A percentile compares a stretch with the other conserved stretches of the same genome.
Evolutionary conservation across 768 basidiomycete genomes (phyloP).

Genomic region (Dictyophora rubrovolvata): DNA sequence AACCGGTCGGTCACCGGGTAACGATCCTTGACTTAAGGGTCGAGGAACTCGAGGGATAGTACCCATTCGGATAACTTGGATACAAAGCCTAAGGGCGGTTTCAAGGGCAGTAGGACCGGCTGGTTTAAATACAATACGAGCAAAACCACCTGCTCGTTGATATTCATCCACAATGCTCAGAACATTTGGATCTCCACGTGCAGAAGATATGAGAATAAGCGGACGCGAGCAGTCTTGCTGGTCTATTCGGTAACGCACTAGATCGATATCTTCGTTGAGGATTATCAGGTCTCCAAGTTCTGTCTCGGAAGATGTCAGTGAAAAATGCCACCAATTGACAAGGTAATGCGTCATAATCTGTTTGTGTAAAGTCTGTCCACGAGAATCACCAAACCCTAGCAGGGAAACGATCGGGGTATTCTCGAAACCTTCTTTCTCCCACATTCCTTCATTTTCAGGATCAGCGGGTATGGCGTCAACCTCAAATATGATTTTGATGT

Average conservation of each 20-base stretch:
- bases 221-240: slow-evolving; percentile 48
- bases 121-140: slow-evolving; percentile 84
- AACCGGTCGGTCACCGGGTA: background rate
- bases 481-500: slow-evolving; percentile 77
- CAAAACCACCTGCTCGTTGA: slow-evolving; percentile 77
- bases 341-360: slow-evolving; percentile 58
- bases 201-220: slow-evolving; percentile 66
- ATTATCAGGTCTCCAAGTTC: slow-evolving; percentile 64
- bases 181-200: slow-evolving; percentile 52
- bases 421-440: slow-evolving; percentile 24
- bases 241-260: slow-evolving; percentile 47
- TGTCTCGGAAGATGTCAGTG: slow-evolving; percentile 25
- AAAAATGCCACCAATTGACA: slow-evolving; percentile 68
- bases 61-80: slow-evolving; percentile 46
- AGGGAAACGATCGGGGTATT: slow-evolving; percentile 51
- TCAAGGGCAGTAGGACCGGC: slow-evolving; percentile 72
- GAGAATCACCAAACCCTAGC: slow-evolving; percentile 55
- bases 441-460: slow-evolving; percentile 31
- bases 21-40: background rate
- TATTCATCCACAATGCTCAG: slow-evolving; percentile 59
- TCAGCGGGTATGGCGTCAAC: slow-evolving; percentile 41
- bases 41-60: background rate
- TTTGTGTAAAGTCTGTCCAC: slow-evolving; percentile 58
- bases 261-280: slow-evolving; percentile 64
- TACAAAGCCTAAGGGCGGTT: slow-evolving; percentile 50